These are phyloP conservation scores for Plasmodium gaboni DNA, from an alignment of 169 alveolate genomes.

Conservation along the genomic window DNA sequence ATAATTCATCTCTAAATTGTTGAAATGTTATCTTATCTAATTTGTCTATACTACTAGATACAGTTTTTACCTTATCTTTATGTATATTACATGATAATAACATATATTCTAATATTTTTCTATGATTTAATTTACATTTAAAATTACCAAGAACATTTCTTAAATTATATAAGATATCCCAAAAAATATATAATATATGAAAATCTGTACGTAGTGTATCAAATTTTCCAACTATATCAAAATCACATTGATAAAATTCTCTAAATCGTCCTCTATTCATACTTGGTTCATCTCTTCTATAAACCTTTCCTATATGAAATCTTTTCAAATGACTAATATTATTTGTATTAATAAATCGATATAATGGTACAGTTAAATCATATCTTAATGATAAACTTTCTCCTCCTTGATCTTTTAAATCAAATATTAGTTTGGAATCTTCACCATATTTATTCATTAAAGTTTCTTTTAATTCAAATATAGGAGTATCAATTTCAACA, in stretches of 20 bases:
- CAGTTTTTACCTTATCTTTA: slow-evolving; percentile 89
- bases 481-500: slow-evolving; percentile 98
- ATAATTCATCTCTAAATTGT: slow-evolving; percentile 92
- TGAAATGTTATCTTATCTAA: slow-evolving; percentile 97
- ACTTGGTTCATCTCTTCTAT: slow-evolving; percentile 98
- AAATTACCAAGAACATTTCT: slow-evolving; percentile 88
- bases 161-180: slow-evolving; percentile 88
- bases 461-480: slow-evolving; percentile 96
- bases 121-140: slow-evolving; percentile 92
- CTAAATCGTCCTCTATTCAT: slow-evolving; percentile 96
- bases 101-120: slow-evolving; percentile 93
- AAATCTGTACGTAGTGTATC: slow-evolving; percentile 95
- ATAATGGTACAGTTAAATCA: slow-evolving; percentile 98
- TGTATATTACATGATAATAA: slow-evolving; percentile 93
- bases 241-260: slow-evolving; percentile 98
- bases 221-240: slow-evolving; percentile 96
- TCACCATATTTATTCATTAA: slow-evolving; percentile 97
- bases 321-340: slow-evolving; percentile 92
- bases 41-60: slow-evolving; percentile 96
- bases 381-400: slow-evolving; percentile 96
- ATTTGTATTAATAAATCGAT: slow-evolving; percentile 94
- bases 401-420: slow-evolving; percentile 98
- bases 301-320: slow-evolving; percentile 97
- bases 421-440: slow-evolving; percentile 96
- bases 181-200: slow-evolving; percentile 93